Percentiles rank a stretch among this genome's conserved stretches.
These are phyloP conservation scores for Galerina sulciceps DNA, from an alignment of 768 basidiomycete genomes.

Conservation along the genomic window DNA sequence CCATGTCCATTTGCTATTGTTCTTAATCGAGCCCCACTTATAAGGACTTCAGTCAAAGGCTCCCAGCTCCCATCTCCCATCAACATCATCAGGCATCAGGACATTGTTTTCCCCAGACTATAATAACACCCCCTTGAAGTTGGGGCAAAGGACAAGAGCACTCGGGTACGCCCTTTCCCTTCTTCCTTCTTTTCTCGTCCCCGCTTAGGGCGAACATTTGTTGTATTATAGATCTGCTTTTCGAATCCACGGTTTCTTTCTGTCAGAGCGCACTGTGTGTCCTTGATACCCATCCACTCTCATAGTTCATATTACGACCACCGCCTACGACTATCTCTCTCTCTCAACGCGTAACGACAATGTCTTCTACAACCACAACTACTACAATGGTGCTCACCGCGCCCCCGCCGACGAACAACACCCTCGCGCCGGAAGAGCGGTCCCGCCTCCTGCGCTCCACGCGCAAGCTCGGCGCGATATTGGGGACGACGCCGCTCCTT, in stretches of 20 bases:
- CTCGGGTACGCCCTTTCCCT: background rate
- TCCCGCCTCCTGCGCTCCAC: conserved; percentile 60
- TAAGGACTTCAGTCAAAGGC: background rate
- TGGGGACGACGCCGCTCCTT: conserved; percentile 48
- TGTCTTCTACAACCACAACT: conserved; percentile 10
- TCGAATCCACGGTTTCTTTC: too few relatives aligned
- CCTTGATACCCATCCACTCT: background rate
- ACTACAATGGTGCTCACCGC: conserved; percentile 12
- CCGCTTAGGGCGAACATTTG: background rate
- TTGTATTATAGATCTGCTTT: background rate
- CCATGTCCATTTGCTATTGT: background rate
- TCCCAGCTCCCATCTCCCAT: too few relatives aligned
- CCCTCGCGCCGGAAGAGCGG: conserved; percentile 48
- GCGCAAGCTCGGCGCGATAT: conserved; percentile 57
- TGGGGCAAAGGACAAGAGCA: background rate
- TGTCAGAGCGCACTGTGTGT: background rate
- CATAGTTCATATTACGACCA: too few relatives aligned
- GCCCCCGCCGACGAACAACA: conserved; percentile 54
- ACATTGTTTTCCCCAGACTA: conserved; percentile 4
- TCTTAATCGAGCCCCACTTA: conserved; percentile 2
- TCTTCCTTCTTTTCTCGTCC: background rate
- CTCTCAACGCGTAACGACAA: conserved; percentile 3
- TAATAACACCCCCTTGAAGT: background rate
- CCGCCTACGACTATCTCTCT: background rate
- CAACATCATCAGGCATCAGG: background rate